Conservation (phyloP, 2,329 filamentous ascomycete genomes). For the Diplodia intermedia region DNA sequence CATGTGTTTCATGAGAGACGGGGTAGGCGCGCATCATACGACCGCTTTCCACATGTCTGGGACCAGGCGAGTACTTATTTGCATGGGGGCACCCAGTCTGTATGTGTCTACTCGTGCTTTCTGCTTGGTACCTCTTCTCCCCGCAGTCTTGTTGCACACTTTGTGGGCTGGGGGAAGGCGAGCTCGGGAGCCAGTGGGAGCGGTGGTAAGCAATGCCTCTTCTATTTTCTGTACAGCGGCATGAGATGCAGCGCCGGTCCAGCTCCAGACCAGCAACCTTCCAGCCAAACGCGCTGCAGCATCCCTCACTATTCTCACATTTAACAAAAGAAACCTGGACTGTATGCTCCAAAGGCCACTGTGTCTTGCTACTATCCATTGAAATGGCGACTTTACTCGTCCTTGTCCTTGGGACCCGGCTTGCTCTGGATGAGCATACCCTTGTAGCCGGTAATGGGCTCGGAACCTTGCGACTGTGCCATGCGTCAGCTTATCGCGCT, state of each 20-base stretch:
- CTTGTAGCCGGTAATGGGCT: constrained; percentile 50
- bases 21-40: constrained; percentile 6
- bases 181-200: constrained; percentile 6
- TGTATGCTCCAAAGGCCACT: constrained; percentile 19
- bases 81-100: no score
- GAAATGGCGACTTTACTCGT: constrained; percentile 9
- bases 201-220: constrained; percentile 27
- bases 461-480: constrained; percentile 45
- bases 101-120: background rate
- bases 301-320: constrained; percentile 24
- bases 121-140: background rate
- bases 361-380: background rate
- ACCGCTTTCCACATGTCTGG: background rate
- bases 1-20: constrained; percentile 11
- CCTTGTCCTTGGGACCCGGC: constrained; percentile 37
- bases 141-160: background rate
- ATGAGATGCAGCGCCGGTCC: constrained; percentile 36
- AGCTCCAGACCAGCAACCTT: constrained; percentile 48
- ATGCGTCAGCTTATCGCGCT: constrained; percentile 31
- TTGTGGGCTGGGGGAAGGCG: background rate
- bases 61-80: background rate
- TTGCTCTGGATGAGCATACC: constrained; percentile 51
- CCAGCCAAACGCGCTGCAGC: constrained; percentile 41
- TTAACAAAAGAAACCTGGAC: constrained; percentile 27
- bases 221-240: constrained; percentile 36